phyloP scores from a whole-genome alignment of 2,329 filamentous ascomycete genomes.

The Ophiosphaerella korrae region DNA sequence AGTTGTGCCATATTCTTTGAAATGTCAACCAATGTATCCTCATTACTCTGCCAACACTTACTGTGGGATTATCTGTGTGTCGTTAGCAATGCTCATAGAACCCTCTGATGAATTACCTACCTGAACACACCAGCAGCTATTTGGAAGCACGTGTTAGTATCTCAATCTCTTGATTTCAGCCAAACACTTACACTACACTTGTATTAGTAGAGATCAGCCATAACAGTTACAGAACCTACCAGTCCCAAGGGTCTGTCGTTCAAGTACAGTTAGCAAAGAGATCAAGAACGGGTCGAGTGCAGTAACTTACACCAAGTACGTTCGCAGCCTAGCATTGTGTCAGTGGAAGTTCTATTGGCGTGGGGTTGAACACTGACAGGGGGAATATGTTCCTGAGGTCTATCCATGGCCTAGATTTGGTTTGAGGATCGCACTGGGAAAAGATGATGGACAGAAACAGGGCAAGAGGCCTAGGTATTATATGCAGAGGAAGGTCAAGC shows the following conservation, averaged over 20 bases:
- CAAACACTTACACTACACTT: slow-evolving; percentile 26
- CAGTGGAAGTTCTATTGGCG: slow-evolving; percentile 16
- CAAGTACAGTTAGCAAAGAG: slow-evolving; percentile 17
- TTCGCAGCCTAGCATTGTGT: slow-evolving; percentile 44
- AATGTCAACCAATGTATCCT: slow-evolving; percentile 12
- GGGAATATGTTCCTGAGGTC: slow-evolving; percentile 43
- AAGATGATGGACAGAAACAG: not conserved
- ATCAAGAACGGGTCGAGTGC: slow-evolving; percentile 1
- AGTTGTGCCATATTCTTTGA: slow-evolving; percentile 64
- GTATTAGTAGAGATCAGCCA: slow-evolving; percentile 13
- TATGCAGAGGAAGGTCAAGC: not conserved
- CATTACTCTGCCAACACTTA: slow-evolving; percentile 26
- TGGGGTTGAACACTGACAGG: slow-evolving; percentile 27
- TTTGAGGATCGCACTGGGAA: no score
- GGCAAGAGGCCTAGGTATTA: not conserved
- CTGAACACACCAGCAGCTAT: slow-evolving; percentile 51
- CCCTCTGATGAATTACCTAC: slow-evolving; percentile 22
- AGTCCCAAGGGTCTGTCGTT: slow-evolving; percentile 46
- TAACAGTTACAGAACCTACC: slow-evolving; percentile 20
- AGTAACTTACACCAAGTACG: slow-evolving; percentile 44
- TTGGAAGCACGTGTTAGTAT: slow-evolving; percentile 19
- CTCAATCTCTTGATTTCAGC: not conserved
- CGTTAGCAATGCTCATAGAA: slow-evolving; percentile 13
- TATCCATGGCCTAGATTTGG: slow-evolving; percentile 23
- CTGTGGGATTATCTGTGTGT: slow-evolving; percentile 41